Conservation (phyloP, 306 rosid genomes). For the Quercus glauca region DNA sequence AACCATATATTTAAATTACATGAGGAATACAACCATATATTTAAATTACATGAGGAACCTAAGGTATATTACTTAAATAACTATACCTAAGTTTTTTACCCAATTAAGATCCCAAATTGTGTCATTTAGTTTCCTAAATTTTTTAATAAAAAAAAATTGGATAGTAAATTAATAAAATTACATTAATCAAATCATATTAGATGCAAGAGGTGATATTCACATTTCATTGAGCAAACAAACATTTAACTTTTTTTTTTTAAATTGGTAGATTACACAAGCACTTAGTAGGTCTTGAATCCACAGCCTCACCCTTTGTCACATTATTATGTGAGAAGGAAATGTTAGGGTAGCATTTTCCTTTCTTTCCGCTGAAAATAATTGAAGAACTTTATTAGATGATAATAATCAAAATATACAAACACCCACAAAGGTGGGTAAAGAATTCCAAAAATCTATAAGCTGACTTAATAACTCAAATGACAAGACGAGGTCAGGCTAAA, state of each 20-base stretch:
- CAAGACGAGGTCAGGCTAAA: conserved; percentile 36
- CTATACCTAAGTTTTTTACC: no score
- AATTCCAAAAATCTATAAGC: not conserved
- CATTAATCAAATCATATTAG: not conserved
- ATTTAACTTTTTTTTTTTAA: not conserved
- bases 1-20: no score
- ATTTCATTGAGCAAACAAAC: not conserved
- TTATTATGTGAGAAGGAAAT: no score
- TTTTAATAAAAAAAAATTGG: not conserved
- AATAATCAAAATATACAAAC: not conserved
- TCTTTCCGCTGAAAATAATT: not conserved
- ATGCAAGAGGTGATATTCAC: no score
- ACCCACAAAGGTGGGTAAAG: not conserved
- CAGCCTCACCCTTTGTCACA: no score
- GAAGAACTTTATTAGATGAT: not conserved
- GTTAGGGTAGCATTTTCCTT: not conserved
- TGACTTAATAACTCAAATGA: not conserved
- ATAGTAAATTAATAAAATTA: not conserved
- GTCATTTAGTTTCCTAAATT: not conserved
- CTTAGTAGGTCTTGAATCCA: no score
- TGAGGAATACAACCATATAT: no score
- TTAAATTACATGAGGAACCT: no score
- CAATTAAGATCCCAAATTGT: no score
- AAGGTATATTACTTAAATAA: no score
- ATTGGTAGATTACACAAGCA: no score